Base-by-base conservation (phyloP, 345 rosid species). In the Linum trigynum region DNA sequence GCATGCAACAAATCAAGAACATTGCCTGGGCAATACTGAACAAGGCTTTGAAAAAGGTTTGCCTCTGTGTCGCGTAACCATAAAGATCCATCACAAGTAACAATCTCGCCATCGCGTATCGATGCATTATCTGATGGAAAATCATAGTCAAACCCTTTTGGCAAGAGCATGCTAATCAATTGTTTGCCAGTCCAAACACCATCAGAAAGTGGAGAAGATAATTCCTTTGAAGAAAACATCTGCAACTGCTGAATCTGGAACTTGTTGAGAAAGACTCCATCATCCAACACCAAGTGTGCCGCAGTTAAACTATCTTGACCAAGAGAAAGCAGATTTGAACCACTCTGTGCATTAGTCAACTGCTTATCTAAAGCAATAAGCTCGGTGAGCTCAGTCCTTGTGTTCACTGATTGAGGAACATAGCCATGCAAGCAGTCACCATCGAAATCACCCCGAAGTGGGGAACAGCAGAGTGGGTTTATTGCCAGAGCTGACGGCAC, bases 401-500 rank as follows among this genome's bases (percentile, higher is more conserved):
- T 75, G 43, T 80, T 85, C 43, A 94, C 67, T 0, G 97, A 86
- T 72, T 94, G 97, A 39, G 99, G 95, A 75, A 94, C 81, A 65
- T 86, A 94, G 10, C 99, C 99, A 59, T 94, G 99, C 37, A 94
- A 78, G 77, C 99, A 94, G 64, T 90, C 99, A 4, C 99, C 99
- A 64, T 94, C 99, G 59, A 94, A 94, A 75, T 94, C 99, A 7
- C 96, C 99, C 48, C 88, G 91, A 41, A 94, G 82, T 17, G 99
- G 99, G 16, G 86, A 62, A 68, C 99, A 94, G 38, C 89, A 85
- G 1, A 94, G 85, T 0, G 99, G 99, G 63, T 94, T 94, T 72
- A 94, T 77, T 2, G 97, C 84, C 23, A 94, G 85, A 67, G 82
- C 91, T 8, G 92, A 88, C 55, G 75, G 68, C 10, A 77, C 78